phyloP scores from a whole-genome alignment of 2,329 filamentous ascomycete genomes.

The Lasiodiplodia citricola region DNA sequence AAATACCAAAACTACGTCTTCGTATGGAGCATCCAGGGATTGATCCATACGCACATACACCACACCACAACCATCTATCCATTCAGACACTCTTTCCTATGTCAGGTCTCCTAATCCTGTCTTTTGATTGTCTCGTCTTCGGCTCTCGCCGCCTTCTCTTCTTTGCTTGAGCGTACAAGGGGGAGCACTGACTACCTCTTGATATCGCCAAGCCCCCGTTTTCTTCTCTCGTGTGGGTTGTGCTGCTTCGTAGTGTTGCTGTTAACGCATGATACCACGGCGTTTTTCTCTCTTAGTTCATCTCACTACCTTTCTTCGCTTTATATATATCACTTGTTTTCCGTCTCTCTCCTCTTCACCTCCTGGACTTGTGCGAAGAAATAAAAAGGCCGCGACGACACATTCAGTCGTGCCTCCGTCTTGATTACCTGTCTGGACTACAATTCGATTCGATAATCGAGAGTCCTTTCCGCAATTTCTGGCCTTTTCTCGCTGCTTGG shows the following conservation, averaged over 20 bases:
- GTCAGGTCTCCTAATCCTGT: conserved; percentile 22
- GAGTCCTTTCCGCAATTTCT: background rate
- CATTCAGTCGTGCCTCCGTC: background rate
- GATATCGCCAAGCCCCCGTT: background rate
- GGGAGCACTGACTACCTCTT: background rate
- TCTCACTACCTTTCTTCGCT: conserved; percentile 6
- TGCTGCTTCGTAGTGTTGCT: conserved; percentile 23
- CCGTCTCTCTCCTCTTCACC: background rate
- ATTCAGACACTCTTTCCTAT: conserved; percentile 13
- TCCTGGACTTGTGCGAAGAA: background rate
- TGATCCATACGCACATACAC: background rate
- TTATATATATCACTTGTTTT: conserved; percentile 15
- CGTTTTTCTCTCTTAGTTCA: conserved; percentile 8
- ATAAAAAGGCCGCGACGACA: background rate
- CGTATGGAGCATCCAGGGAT: background rate
- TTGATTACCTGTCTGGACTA: background rate
- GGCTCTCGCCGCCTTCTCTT: background rate
- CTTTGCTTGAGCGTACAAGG: background rate
- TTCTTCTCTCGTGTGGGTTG: conserved; percentile 17
- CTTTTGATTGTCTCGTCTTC: conserved; percentile 9
- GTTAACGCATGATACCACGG: conserved; percentile 27
- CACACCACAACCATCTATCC: conserved; percentile 13
- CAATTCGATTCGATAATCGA: background rate
- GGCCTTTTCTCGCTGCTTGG: background rate
- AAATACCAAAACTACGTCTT: conserved; percentile 5